Percentiles rank a stretch among this genome's conserved stretches.
Evolutionary conservation across 495 filamentous ascomycete genomes (phyloP).

Genomic region (Daldinia decipiens): DNA sequence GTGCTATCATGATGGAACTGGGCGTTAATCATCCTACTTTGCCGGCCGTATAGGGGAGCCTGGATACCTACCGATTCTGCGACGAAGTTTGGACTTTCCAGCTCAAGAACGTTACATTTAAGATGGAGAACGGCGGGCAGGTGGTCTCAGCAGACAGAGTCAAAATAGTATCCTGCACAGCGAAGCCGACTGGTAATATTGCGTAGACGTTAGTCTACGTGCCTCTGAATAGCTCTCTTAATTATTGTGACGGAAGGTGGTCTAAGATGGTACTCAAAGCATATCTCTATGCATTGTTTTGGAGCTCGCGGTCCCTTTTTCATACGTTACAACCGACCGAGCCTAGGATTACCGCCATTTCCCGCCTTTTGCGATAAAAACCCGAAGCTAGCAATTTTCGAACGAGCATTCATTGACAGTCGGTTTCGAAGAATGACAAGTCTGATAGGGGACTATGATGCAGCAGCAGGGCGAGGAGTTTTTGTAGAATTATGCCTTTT

Average conservation of each 20-base stretch:
- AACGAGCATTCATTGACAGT: neutral
- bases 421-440: neutral
- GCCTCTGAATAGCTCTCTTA: neutral
- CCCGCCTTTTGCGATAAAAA: neutral
- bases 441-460: neutral
- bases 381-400: neutral
- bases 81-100: slow-evolving; percentile 99
- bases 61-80: slow-evolving; percentile 99
- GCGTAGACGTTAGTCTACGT: slow-evolving; percentile 3
- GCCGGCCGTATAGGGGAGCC: slow-evolving; percentile 74
- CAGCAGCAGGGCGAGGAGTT: neutral
- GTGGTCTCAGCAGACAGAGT: slow-evolving; percentile 75
- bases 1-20: neutral
- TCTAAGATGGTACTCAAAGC: neutral
- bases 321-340: neutral
- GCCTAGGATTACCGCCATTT: neutral
- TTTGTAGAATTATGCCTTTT: slow-evolving; percentile 7
- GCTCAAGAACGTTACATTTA: slow-evolving; percentile 97
- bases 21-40: slow-evolving; percentile 16
- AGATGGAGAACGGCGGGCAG: slow-evolving; percentile 81
- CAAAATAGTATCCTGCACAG: slow-evolving; percentile 97
- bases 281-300: neutral
- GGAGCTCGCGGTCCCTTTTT: neutral
- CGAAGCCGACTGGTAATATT: slow-evolving; percentile 73
- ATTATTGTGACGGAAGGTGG: neutral